Conservation (phyloP, 2,329 filamentous ascomycete species). For the Fusarium sp. region DNA sequence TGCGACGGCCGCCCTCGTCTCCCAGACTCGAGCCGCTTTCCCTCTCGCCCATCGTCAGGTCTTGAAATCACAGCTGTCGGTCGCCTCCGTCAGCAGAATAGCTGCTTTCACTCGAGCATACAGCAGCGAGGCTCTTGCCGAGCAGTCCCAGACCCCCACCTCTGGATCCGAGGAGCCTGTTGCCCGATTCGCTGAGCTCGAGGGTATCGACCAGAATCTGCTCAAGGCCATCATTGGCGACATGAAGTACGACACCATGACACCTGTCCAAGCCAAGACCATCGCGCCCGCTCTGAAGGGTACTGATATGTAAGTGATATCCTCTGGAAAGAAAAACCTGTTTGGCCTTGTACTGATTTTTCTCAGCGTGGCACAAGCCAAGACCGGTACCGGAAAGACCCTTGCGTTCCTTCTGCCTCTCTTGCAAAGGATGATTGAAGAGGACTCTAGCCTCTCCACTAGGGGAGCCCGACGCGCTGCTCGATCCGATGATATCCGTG, state of each 20-base stretch:
- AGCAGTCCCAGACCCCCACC: slow-evolving; percentile 26
- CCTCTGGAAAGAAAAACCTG: no score
- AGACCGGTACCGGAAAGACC: slow-evolving; percentile 97
- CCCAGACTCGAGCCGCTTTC: slow-evolving; percentile 43
- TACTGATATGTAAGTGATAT: slow-evolving; percentile 75
- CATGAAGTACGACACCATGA: slow-evolving; percentile 87
- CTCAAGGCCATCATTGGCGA: slow-evolving; percentile 73
- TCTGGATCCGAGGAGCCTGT: slow-evolving; percentile 39
- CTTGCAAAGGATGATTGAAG: slow-evolving; percentile 77
- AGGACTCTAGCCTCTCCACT: slow-evolving; percentile 68
- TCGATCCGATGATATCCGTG: slow-evolving; percentile 68
- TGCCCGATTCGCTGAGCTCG: slow-evolving; percentile 57
- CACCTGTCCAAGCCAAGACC: slow-evolving; percentile 86
- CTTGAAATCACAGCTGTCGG: slow-evolving; percentile 30
- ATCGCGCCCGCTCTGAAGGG: slow-evolving; percentile 83
- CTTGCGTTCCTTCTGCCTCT: slow-evolving; percentile 90
- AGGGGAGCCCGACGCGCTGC: slow-evolving; percentile 50
- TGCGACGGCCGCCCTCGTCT: slow-evolving; percentile 43
- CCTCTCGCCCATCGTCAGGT: slow-evolving; percentile 40
- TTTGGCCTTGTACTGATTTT: slow-evolving; percentile 29
- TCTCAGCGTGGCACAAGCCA: slow-evolving; percentile 82
- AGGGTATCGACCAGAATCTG: slow-evolving; percentile 69
- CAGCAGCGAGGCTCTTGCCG: slow-evolving; percentile 51
- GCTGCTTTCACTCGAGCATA: slow-evolving; percentile 48
- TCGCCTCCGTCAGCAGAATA: slow-evolving; percentile 37